These are phyloP conservation scores for Amorphotheca resinae DNA, from an alignment of 495 filamentous ascomycete species.

Conservation along the genomic window DNA sequence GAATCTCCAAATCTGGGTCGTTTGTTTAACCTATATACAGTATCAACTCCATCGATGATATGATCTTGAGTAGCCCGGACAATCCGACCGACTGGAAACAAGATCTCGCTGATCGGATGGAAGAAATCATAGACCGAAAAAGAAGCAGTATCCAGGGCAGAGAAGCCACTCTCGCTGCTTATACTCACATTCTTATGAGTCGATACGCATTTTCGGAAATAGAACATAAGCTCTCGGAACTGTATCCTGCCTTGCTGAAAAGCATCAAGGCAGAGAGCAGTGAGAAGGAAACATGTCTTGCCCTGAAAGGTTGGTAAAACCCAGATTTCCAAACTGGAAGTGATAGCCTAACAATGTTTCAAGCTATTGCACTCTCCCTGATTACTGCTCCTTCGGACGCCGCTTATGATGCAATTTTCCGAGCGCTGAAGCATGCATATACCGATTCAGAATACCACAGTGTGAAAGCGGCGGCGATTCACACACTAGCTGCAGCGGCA, in stretches of 20 bases:
- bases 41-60: conserved; percentile 32
- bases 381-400: conserved; percentile 61
- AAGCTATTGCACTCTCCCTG: conserved; percentile 60
- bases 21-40: too few species aligned
- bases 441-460: conserved; percentile 51
- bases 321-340: background rate
- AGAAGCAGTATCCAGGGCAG: conserved; percentile 68
- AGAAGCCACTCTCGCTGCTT: conserved; percentile 57
- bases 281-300: conserved; percentile 59
- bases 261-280: conserved; percentile 60
- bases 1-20: too few species aligned
- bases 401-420: conserved; percentile 51
- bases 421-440: conserved; percentile 55
- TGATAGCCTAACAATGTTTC: background rate
- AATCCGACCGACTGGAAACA: conserved; percentile 49
- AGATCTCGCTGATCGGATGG: conserved; percentile 56
- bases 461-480: conserved; percentile 64
- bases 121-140: conserved; percentile 79
- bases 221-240: conserved; percentile 41
- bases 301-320: conserved; percentile 37
- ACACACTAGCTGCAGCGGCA: conserved; percentile 57
- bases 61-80: conserved; percentile 22
- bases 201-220: conserved; percentile 63
- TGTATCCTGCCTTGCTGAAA: conserved; percentile 60
- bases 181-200: conserved; percentile 58